Evolutionary conservation across 768 basidiomycete species (phyloP).

Genomic region (Rhodotorula diobovata): DNA sequence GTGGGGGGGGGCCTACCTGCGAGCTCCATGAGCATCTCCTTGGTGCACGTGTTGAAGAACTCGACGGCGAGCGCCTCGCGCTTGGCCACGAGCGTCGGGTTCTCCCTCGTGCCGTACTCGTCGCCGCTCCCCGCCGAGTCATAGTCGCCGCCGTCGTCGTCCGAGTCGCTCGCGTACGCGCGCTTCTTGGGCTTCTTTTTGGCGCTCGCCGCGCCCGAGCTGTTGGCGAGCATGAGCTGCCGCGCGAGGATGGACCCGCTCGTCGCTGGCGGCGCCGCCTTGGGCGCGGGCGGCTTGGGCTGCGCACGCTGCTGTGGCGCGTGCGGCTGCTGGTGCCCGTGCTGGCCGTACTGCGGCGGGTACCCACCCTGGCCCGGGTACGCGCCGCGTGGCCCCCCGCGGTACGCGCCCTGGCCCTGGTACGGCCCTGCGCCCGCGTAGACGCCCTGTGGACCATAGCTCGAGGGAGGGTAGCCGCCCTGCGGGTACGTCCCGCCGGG

Average conservation of each 20-base stretch:
- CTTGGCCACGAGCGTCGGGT: conserved; percentile 24
- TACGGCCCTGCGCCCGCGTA: conserved; percentile 1
- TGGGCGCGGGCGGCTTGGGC: neutral
- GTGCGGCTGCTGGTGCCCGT: neutral
- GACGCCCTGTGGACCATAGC: conserved; percentile 10
- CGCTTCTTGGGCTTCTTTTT: conserved; percentile 28
- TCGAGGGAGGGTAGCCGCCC: neutral
- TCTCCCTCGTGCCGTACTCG: conserved; percentile 34
- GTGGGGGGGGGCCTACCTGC: conserved; percentile 9
- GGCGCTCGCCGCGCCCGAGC: neutral
- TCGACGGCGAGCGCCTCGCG: conserved; percentile 41
- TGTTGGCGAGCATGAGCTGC: conserved; percentile 17
- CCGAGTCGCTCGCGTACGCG: conserved; percentile 33
- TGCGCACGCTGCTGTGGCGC: neutral
- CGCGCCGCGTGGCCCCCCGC: neutral
- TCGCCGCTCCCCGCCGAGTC: conserved; percentile 37
- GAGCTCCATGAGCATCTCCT: conserved; percentile 50
- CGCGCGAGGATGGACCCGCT: conserved; percentile 33
- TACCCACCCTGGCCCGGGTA: neutral
- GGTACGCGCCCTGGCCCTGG: neutral
- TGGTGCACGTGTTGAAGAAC: conserved; percentile 51
- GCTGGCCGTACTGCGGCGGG: neutral
- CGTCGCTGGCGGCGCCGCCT: conserved; percentile 14
- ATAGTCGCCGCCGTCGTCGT: conserved; percentile 43
- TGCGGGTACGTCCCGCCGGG: neutral